Percentiles rank a stretch among this genome's conserved stretches.
These are phyloP conservation scores for Pseudopyrenochaeta lycopersici DNA, from an alignment of 2,329 filamentous ascomycete species.

Conservation along the genomic window DNA sequence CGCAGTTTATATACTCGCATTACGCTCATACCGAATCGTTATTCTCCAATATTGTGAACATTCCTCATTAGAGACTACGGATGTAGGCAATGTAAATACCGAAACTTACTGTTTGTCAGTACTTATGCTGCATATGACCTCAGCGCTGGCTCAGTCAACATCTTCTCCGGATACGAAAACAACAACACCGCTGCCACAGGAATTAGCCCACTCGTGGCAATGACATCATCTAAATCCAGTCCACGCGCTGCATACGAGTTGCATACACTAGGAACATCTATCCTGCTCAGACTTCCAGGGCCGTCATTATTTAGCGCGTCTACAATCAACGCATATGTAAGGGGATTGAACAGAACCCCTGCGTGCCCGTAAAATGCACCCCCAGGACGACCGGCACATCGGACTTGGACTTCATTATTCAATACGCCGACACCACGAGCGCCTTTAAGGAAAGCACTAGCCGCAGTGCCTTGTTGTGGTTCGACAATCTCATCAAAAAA, in stretches of 20 bases:
- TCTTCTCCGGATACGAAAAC: conserved; percentile 38
- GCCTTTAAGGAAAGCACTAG: conserved; percentile 59
- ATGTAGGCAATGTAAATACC: too few species aligned
- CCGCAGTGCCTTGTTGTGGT: conserved; percentile 57
- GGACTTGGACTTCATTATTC: conserved; percentile 60
- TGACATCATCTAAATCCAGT: conserved; percentile 55
- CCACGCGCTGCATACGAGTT: conserved; percentile 47
- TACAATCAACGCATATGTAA: conserved; percentile 55
- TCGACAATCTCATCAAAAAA: conserved; percentile 62
- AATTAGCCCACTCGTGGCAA: conserved; percentile 56
- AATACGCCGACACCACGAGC: conserved; percentile 57
- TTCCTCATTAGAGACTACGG: too few species aligned
- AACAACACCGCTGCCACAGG: conserved; percentile 49
- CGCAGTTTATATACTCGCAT: too few species aligned
- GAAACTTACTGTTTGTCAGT: too few species aligned
- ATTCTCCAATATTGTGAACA: too few species aligned
- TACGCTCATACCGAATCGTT: too few species aligned
- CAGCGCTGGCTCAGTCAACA: conserved; percentile 52
- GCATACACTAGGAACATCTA: conserved; percentile 55
- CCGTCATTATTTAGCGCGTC: conserved; percentile 61
- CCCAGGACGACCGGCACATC: conserved; percentile 53
- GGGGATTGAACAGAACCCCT: conserved; percentile 59
- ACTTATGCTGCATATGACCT: conserved; percentile 48
- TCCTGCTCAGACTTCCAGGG: conserved; percentile 51
- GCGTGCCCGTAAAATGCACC: conserved; percentile 62